These are phyloP conservation scores for Cutaneotrichosporon cavernicola DNA, from an alignment of 1,284 basidiomycete species.

Conservation along the genomic window DNA sequence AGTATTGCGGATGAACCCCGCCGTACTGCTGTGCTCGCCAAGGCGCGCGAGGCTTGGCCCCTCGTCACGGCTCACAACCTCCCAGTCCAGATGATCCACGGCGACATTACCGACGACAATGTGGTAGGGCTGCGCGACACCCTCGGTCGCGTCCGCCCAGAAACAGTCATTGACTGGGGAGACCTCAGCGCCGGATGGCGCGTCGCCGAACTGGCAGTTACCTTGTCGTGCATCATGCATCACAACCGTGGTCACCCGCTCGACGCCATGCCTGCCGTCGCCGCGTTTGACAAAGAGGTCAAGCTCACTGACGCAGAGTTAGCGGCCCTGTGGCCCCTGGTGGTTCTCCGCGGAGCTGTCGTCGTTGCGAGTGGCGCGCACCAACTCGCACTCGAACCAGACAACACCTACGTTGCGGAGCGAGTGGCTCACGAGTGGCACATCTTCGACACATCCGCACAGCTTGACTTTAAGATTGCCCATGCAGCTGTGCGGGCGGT, in stretches of 20 bases:
- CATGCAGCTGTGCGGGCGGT: conserved; percentile 10
- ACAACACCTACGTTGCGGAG: conserved; percentile 13
- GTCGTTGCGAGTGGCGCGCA: conserved; percentile 14
- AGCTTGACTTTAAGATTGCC: not conserved
- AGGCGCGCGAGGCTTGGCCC: conserved; percentile 7
- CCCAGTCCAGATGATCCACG: conserved; percentile 20
- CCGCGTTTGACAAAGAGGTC: conserved; percentile 10
- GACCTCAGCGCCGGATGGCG: conserved; percentile 19
- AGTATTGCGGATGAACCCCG: not conserved
- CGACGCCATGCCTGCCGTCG: conserved; percentile 15
- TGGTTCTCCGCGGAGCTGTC: conserved; percentile 17
- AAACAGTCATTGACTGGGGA: conserved; percentile 21
- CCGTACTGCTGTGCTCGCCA: conserved; percentile 1
- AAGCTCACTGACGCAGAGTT: conserved; percentile 16
- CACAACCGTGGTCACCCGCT: conserved; percentile 10
- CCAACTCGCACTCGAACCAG: conserved; percentile 15
- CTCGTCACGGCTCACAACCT: not conserved
- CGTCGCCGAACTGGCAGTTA: conserved; percentile 20
- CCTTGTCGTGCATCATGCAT: conserved; percentile 17
- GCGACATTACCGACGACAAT: conserved; percentile 25
- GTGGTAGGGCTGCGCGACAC: conserved; percentile 19
- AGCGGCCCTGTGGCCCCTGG: conserved; percentile 20
- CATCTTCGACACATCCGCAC: conserved; percentile 14
- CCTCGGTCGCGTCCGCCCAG: conserved; percentile 13
- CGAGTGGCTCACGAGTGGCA: conserved; percentile 18